Evolutionary conservation across 345 rosid genomes (phyloP).

Genomic region (Gossypium turneri): DNA sequence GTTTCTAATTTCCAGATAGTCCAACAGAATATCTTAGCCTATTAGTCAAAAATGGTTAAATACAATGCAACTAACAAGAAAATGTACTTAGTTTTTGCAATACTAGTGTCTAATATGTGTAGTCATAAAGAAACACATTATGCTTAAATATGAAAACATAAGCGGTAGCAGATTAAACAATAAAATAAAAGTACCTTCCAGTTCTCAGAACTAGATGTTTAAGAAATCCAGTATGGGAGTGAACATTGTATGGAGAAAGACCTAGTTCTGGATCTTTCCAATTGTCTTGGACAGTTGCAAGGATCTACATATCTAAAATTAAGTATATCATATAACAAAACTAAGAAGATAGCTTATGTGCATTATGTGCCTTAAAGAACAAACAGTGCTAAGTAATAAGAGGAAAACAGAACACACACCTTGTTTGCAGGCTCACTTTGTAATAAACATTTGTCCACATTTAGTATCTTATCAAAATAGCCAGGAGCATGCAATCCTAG

Average conservation of each 20-base stretch:
- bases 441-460: slow-evolving; percentile 71
- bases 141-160: background rate
- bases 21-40: background rate
- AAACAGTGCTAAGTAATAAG: background rate
- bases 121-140: background rate
- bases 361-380: slow-evolving; percentile 1
- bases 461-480: slow-evolving; percentile 79
- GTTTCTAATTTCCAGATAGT: background rate
- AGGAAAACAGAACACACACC: slow-evolving; percentile 39
- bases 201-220: slow-evolving; percentile 93
- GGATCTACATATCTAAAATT: slow-evolving; percentile 45
- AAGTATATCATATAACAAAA: background rate
- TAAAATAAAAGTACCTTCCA: slow-evolving; percentile 59
- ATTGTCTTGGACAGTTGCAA: slow-evolving; percentile 69
- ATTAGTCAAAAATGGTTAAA: background rate
- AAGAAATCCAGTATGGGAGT: slow-evolving; percentile 82
- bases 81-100: background rate
- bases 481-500: slow-evolving; percentile 92
- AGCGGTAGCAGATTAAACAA: background rate
- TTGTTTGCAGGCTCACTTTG: slow-evolving; percentile 80
- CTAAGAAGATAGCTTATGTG: background rate
- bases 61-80: background rate
- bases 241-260: slow-evolving; percentile 79
- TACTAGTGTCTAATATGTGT: background rate
- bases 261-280: slow-evolving; percentile 75